Percentiles rank a stretch among this genome's conserved stretches.
These are phyloP conservation scores for Solanum sitiens DNA, from an alignment of 257 asterid genomes.

Conservation along the genomic window DNA sequence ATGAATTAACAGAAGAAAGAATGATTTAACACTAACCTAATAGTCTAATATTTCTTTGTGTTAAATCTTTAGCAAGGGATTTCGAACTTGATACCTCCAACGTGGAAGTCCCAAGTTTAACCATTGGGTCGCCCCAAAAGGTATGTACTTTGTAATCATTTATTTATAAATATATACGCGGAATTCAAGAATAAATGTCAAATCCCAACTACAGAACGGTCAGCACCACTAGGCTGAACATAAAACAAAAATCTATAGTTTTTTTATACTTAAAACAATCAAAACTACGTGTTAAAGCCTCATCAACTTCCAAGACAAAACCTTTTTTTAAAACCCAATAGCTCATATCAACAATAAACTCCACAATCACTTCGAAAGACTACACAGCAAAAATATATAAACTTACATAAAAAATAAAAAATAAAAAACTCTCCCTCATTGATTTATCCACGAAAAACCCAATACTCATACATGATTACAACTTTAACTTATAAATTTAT, in stretches of 20 bases:
- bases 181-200: not conserved
- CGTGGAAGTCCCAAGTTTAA: not conserved
- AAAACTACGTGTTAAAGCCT: not conserved
- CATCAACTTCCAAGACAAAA: not conserved
- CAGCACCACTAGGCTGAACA: not conserved
- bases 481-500: not conserved
- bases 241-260: not conserved
- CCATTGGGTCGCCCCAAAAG: not conserved
- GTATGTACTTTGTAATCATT: not conserved
- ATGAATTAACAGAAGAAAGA: not conserved
- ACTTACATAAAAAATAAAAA: not conserved
- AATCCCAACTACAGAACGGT: not conserved
- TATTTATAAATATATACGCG: not conserved
- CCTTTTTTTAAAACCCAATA: not conserved
- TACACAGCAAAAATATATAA: not conserved
- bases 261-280: not conserved
- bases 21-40: not conserved
- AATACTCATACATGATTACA: not conserved
- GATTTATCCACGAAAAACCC: not conserved
- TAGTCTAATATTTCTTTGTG: not conserved
- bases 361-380: not conserved
- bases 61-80: not conserved
- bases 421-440: not conserved
- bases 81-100: too few species aligned
- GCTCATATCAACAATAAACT: not conserved